Evolutionary conservation across 73 alveolate genomes (phyloP).

Genomic region (Tetrahymena borealis): DNA sequence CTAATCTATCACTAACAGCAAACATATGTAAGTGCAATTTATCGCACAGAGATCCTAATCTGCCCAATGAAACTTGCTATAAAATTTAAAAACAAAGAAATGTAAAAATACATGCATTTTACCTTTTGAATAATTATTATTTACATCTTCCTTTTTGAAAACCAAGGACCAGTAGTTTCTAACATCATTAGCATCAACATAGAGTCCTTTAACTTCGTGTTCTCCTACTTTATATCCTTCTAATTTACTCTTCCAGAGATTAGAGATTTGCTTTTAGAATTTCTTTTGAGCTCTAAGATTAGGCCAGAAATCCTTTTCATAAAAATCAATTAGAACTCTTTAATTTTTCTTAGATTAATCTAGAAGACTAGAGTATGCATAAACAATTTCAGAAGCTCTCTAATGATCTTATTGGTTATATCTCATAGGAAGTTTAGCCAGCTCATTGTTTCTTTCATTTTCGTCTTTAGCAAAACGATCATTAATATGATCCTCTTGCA

Average conservation of each 20-base stretch:
- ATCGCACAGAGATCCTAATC: slow-evolving; percentile 79
- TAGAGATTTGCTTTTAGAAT: slow-evolving; percentile 2
- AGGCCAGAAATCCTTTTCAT: background rate
- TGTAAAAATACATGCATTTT: background rate
- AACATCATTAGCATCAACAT: background rate
- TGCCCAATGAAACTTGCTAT: slow-evolving; percentile 17
- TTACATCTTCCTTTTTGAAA: background rate
- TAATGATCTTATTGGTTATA: background rate
- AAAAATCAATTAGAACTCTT: background rate
- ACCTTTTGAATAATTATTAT: background rate
- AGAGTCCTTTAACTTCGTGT: background rate
- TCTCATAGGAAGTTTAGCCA: background rate
- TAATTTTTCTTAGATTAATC: background rate
- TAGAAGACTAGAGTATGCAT: background rate
- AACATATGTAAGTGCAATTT: slow-evolving; percentile 65
- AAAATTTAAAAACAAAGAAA: background rate
- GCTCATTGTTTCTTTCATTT: slow-evolving; percentile 22
- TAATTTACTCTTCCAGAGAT: slow-evolving; percentile 30
- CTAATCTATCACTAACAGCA: slow-evolving; percentile 85
- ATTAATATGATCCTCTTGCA: slow-evolving; percentile 43
- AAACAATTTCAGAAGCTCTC: background rate
- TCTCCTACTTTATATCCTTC: background rate
- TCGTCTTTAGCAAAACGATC: slow-evolving; percentile 33
- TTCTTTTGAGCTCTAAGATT: background rate
- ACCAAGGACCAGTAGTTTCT: background rate